Conservation (phyloP, 768 basidiomycete species). For the Crassisporium funariophilum region DNA sequence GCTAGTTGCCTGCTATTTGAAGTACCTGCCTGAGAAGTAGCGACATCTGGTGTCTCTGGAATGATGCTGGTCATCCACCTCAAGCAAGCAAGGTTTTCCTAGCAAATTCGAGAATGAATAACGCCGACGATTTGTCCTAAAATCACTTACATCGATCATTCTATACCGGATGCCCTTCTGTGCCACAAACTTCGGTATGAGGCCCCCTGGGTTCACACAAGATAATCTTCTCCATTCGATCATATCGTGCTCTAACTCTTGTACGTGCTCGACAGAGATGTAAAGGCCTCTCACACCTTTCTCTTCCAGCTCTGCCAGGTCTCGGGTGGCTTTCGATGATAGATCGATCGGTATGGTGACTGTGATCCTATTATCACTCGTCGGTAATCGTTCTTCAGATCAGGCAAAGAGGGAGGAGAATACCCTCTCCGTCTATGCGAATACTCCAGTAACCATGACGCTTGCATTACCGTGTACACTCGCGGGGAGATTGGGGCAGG, state of each 20-base stretch:
- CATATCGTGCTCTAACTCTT: constrained; percentile 49
- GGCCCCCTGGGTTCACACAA: constrained; percentile 57
- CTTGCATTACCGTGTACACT: constrained; percentile 61
- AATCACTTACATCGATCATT: constrained; percentile 50
- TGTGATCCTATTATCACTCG: constrained; percentile 24
- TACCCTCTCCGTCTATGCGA: constrained; percentile 49
- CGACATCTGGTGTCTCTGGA: constrained; percentile 3
- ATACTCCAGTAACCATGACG: constrained; percentile 42
- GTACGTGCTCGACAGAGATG: constrained; percentile 54
- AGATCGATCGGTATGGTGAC: constrained; percentile 62
- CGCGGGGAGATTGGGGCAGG: constrained; percentile 60
- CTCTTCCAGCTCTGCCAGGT: constrained; percentile 55
- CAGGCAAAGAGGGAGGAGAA: constrained; percentile 15
- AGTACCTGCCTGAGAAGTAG: neutral
- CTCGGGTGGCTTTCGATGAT: constrained; percentile 38
- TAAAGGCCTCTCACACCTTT: constrained; percentile 57
- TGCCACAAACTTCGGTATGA: constrained; percentile 51
- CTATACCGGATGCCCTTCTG: constrained; percentile 48
- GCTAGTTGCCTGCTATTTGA: neutral
- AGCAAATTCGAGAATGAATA: no score
- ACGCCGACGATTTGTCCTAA: no score
- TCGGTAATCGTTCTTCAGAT: neutral
- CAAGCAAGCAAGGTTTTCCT: constrained; percentile 16
- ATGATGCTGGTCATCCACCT: constrained; percentile 13
- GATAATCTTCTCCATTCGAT: constrained; percentile 68